Evolutionary conservation across 2,329 filamentous ascomycete genomes (phyloP).

Genomic region (Trichoderma gracile): DNA sequence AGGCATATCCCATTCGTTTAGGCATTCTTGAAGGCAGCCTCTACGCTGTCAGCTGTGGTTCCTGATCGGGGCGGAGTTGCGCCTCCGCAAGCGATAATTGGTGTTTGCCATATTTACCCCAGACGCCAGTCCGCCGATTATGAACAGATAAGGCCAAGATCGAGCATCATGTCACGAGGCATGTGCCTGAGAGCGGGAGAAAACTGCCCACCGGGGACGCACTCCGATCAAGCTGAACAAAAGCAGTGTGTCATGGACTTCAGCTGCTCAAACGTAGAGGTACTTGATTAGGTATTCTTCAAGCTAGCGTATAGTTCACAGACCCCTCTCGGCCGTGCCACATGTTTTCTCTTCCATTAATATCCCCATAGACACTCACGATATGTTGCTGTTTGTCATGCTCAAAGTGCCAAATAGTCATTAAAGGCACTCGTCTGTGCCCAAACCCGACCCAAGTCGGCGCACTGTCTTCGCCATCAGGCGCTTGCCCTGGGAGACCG

Average conservation of each 20-base stretch:
- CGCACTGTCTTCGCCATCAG: slow-evolving; percentile 17
- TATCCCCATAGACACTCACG: background rate
- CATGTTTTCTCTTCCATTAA: background rate
- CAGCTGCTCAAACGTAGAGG: background rate
- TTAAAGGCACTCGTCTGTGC: slow-evolving; percentile 11
- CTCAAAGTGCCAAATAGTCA: slow-evolving; percentile 14
- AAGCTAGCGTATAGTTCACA: slow-evolving; percentile 8
- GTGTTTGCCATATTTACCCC: background rate
- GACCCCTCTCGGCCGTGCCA: background rate
- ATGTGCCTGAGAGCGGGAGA: background rate
- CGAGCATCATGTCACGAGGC: background rate
- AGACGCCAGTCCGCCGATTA: background rate
- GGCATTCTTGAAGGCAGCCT: no score
- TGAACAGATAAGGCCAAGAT: background rate
- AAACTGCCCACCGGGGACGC: background rate
- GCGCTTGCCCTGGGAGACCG: slow-evolving; percentile 33
- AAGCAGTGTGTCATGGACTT: background rate
- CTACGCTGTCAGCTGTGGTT: no score
- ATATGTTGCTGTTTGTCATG: slow-evolving; percentile 8
- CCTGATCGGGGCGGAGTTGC: slow-evolving; percentile 27
- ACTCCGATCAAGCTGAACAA: background rate
- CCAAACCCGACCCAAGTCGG: background rate
- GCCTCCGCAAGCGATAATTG: slow-evolving; percentile 21
- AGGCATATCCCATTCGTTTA: no score
- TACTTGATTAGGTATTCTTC: slow-evolving; percentile 10